Evolutionary conservation across 371 early-diverging fungal genomes (phyloP).

Genomic region (Saksenaea vasiformis): DNA sequence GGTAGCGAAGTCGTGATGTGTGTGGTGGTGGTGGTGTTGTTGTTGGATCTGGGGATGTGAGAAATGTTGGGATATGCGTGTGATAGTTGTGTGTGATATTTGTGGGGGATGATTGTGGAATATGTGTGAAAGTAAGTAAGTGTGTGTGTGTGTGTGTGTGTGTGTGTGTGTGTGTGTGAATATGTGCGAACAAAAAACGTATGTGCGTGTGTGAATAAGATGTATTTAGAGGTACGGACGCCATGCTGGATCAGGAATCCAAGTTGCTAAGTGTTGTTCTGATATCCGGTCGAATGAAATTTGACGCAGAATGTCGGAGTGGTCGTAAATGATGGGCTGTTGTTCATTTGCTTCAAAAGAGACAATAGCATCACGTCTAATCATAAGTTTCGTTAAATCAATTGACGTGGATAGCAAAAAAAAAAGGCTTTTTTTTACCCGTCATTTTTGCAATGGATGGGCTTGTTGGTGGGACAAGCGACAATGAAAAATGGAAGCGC

Average conservation of each 20-base stretch:
- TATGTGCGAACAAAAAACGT: background rate
- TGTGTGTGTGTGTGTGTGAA: conserved; percentile 1
- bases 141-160: background rate
- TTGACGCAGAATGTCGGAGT: conserved; percentile 13
- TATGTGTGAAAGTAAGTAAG: background rate
- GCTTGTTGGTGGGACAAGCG: conserved; percentile 8
- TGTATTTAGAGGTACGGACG: conserved; percentile 7
- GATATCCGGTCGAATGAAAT: conserved; percentile 13
- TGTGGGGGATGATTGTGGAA: too few relatives aligned
- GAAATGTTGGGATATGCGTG: too few relatives aligned
- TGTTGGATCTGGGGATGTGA: background rate
- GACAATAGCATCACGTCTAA: conserved; percentile 8
- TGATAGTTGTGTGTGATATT: too few relatives aligned
- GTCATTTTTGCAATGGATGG: conserved; percentile 2
- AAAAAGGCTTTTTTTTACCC: background rate
- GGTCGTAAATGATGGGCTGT: conserved; percentile 9
- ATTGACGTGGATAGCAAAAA: too few relatives aligned
- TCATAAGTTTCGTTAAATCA: background rate
- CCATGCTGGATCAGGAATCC: conserved; percentile 20
- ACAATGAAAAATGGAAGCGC: conserved; percentile 17
- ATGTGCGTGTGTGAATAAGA: background rate
- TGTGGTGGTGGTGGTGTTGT: background rate
- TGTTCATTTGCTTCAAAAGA: conserved; percentile 6
- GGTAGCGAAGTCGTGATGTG: background rate
- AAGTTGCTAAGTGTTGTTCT: conserved; percentile 15